These are phyloP conservation scores for Dothideomycetes sp. DNA, from an alignment of 2,329 filamentous ascomycete species.

Conservation along the genomic window DNA sequence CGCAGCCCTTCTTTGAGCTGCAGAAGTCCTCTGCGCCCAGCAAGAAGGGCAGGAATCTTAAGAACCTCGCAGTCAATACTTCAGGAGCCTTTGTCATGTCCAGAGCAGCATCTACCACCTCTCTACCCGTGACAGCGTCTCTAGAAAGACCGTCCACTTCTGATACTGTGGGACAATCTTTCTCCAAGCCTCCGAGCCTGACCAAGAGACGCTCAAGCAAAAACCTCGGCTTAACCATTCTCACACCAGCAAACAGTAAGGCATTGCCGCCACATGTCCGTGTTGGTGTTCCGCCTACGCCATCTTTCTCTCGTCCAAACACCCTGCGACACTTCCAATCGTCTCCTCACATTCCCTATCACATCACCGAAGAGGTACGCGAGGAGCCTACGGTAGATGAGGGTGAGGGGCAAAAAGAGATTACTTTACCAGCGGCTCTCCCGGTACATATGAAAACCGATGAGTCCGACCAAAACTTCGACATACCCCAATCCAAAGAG, in stretches of 20 bases:
- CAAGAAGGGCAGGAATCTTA: constrained; percentile 70
- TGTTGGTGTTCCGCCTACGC: constrained; percentile 51
- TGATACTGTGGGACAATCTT: constrained; percentile 63
- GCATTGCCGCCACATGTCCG: constrained; percentile 48
- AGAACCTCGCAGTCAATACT: constrained; percentile 71
- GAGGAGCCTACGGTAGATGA: constrained; percentile 1
- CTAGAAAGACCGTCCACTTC: constrained; percentile 36
- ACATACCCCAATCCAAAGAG: constrained; percentile 50
- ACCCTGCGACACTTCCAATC: constrained; percentile 53
- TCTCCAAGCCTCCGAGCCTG: constrained; percentile 71
- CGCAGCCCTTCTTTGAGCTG: constrained; percentile 51
- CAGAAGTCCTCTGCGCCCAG: constrained; percentile 45
- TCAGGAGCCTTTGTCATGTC: constrained; percentile 38
- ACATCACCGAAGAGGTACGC: constrained; percentile 8
- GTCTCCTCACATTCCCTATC: constrained; percentile 49
- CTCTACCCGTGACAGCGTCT: constrained; percentile 44
- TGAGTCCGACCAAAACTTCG: constrained; percentile 38
- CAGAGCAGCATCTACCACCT: constrained; percentile 42
- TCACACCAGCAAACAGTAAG: constrained; percentile 54
- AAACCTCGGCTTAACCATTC: constrained; percentile 62
- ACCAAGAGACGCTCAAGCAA: constrained; percentile 58
- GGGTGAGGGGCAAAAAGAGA: constrained; percentile 1
- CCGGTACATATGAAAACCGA: too few relatives aligned
- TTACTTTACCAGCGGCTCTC: constrained; percentile 1
- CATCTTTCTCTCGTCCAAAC: constrained; percentile 41